Evolutionary conservation across 1,284 basidiomycete species (phyloP).

Genomic region (Sporisorium scitamineum): DNA sequence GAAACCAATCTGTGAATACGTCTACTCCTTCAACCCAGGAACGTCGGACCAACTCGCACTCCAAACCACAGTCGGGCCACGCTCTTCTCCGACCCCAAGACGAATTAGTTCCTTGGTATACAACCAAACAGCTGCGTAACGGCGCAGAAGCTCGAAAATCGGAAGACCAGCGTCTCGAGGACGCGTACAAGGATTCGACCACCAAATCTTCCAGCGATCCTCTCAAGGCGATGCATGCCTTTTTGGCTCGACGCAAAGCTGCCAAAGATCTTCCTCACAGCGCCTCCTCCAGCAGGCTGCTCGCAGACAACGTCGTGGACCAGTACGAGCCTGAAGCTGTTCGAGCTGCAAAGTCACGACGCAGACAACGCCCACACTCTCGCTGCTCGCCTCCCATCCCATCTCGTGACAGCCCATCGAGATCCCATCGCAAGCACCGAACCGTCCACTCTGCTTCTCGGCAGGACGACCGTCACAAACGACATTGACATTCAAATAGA

Average conservation of each 20-base stretch:
- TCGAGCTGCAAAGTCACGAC: constrained; percentile 18
- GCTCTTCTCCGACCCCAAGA: constrained; percentile 27
- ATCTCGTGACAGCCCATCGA: neutral
- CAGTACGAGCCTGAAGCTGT: constrained; percentile 48
- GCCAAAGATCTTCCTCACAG: neutral
- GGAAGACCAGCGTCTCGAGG: constrained; percentile 52
- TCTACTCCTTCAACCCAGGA: neutral
- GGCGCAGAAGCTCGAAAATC: constrained; percentile 51
- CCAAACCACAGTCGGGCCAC: constrained; percentile 10
- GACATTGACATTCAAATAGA: neutral
- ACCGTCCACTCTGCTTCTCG: neutral
- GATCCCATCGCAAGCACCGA: neutral
- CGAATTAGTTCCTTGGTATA: constrained; percentile 64
- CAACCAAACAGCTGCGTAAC: constrained; percentile 35
- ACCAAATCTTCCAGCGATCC: constrained; percentile 60
- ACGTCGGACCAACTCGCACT: neutral
- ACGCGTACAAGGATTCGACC: constrained; percentile 47
- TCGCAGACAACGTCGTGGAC: constrained; percentile 9
- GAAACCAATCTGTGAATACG: neutral
- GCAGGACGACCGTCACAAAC: neutral
- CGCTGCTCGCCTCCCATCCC: neutral
- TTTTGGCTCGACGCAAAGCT: constrained; percentile 39
- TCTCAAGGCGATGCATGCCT: constrained; percentile 50
- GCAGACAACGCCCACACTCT: constrained; percentile 2
- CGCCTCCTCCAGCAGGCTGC: neutral